Percentiles rank a stretch among this genome's conserved stretches.
These are phyloP conservation scores for Sistotremastrum suecicum DNA, from an alignment of 768 basidiomycete species.

Conservation along the genomic window DNA sequence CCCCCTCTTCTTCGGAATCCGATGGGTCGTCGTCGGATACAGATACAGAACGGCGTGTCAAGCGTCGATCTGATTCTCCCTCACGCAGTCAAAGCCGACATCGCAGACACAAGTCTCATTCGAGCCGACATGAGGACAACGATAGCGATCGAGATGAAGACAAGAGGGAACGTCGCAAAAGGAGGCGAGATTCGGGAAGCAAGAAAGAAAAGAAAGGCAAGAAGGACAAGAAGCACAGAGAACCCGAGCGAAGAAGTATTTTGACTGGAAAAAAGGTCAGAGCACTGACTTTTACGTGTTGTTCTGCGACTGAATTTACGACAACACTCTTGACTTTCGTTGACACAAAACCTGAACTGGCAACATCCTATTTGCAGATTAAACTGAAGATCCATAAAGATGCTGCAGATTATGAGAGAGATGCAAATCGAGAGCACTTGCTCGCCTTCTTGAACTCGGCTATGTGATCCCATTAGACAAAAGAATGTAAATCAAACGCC, in stretches of 20 bases:
- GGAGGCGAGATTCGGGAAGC: slow-evolving; percentile 20
- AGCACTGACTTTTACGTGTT: not conserved
- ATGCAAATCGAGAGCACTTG: slow-evolving; percentile 39
- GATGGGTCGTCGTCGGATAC: slow-evolving; percentile 1
- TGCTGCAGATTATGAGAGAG: slow-evolving; percentile 39
- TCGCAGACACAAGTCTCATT: slow-evolving; percentile 13
- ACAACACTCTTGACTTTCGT: not conserved
- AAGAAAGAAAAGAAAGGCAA: slow-evolving; percentile 20
- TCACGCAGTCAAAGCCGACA: slow-evolving; percentile 15
- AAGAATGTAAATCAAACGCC: too few relatives aligned
- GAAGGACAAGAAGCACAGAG: slow-evolving; percentile 14
- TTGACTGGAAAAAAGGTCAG: slow-evolving; percentile 48
- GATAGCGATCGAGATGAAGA: slow-evolving; percentile 9
- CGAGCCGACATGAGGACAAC: slow-evolving; percentile 12
- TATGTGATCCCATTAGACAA: too few relatives aligned
- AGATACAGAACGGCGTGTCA: too few relatives aligned
- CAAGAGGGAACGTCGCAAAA: slow-evolving; percentile 22
- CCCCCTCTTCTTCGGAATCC: not conserved
- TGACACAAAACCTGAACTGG: not conserved
- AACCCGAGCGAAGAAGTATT: slow-evolving; percentile 32
- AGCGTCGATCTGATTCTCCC: slow-evolving; percentile 12
- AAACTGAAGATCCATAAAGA: slow-evolving; percentile 52
- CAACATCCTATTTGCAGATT: slow-evolving; percentile 23
- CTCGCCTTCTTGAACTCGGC: slow-evolving; percentile 44
- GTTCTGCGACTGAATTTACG: not conserved